Base-by-base conservation (phyloP, 192 early-diverging fungal genomes). In the Backusella macrospora region DNA sequence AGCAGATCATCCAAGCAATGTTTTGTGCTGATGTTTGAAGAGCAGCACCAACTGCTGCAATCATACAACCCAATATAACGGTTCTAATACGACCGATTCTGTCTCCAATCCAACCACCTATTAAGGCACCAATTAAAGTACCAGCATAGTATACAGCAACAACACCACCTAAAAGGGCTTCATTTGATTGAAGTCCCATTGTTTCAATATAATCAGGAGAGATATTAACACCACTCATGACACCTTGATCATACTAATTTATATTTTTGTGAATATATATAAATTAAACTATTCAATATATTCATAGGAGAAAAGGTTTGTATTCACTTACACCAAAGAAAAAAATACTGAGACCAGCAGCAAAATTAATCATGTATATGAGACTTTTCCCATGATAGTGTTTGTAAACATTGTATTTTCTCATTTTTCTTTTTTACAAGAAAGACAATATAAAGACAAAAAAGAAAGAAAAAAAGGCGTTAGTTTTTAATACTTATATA, bases 81-180 rank as follows among this genome's bases (percentile, higher is more conserved):
- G 77, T 78, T 23, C 38, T 49, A 42, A 78, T 72, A 74, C 77
- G 77, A 13, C 77, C 77, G 47, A 78, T 70, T n/a, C 37, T 62
- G 23, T 78, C 77, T 64, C 77, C 77, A 37, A 78, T 52, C 67
- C 67, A 78, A n/a, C 77, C 77, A 63, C 77, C 77, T 37, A 78
- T 73, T 10, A 78, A 63, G 16, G 77, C 77, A 18, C 77, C 77
- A 10, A 78, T 70, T 40, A 78, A 48, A 4, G 72, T 73, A 65
- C 77, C 77, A 9, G 21, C 72, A 37, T 72, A 77, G n/a, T 77
- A 77, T 0, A 78, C 45, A 23, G 77, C 65, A n/a, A 78, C 77
- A 9, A 78, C 68, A 15, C 77, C 77, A 39, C 77, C 77, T 0
- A 78, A 34, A 16, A 78, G 43, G 5, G 72, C 72, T 37, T 65